Evolutionary conservation across 129 eudicot genomes (phyloP), one percentile per base, ranked within the genome.

Genomic region (Glebionis coronaria): DNA sequence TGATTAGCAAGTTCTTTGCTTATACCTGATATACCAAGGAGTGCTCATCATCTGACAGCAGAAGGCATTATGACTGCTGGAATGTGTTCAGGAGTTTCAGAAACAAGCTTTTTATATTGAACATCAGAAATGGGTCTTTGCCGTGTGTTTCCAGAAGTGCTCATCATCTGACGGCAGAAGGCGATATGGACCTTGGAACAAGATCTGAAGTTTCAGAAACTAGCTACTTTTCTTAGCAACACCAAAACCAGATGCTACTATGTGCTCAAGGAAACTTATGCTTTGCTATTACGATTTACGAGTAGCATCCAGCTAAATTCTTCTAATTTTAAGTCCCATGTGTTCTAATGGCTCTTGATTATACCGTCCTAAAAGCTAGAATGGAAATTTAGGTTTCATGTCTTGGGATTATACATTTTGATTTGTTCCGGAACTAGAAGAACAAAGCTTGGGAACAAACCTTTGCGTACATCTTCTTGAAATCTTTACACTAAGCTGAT

Each of bases 361-460:
- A 35, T 35, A 35, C 42, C 42, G 16, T 40, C 16, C 11, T 44
- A 19, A 40, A 55, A 55, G 42, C 0, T 12, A 68, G 19, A 28
- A 69, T 69, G 56, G 20, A 14, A 68, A 53, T 68, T 8, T 56
- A 12, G 62, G 52, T 19, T 50, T 1, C 9, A 50, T 13, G 31
- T 52, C 1, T 19, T 0, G 27, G 13, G 35, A 9, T 16, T 21
- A 11, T 67, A 29, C 9, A 1, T 6, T 15, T 31, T 61, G 6
- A 6, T 9, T 19, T 23, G 10, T 3, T 38, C 4, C 2, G n/a
- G n/a, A n/a, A n/a, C n/a, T n/a, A 12, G 18, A 4, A 18, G 1
- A 11, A 11, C 52, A 46, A 14, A 14, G 7, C 15, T 46, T 4
- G 4, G 38, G 14, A 9, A 4, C 31, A 12, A 9, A 1, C 52